Percentiles rank a stretch among this genome's conserved stretches.
Evolutionary conservation across 2,329 filamentous ascomycete genomes (phyloP).

Genomic region (Cordyceps farinosa): DNA sequence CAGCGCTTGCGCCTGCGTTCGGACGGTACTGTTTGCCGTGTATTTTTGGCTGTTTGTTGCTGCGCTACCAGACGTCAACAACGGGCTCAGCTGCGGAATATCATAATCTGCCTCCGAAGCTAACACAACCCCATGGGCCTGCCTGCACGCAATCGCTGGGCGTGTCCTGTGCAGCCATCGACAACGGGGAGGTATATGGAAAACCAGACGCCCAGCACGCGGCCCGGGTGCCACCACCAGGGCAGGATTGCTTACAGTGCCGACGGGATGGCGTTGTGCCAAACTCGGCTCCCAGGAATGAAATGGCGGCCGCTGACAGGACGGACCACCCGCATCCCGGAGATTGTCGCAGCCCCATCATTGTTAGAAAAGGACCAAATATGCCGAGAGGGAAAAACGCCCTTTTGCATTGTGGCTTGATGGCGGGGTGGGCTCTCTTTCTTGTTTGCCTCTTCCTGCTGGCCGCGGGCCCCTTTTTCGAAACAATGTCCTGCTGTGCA

Average conservation of each 20-base stretch:
- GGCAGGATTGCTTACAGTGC: neutral
- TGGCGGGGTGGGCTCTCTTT: neutral
- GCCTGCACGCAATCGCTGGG: too few species aligned
- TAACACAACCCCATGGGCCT: too few species aligned
- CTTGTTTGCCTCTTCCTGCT: neutral
- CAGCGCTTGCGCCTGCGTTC: neutral
- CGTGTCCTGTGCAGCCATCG: too few species aligned
- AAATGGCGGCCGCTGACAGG: conserved; percentile 3
- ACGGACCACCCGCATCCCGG: neutral
- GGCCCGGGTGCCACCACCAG: too few species aligned
- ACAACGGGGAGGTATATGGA: too few species aligned
- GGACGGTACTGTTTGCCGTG: neutral
- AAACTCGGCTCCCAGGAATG: neutral
- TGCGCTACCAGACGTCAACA: conserved; percentile 1
- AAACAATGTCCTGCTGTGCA: neutral
- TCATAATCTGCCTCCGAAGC: too few species aligned
- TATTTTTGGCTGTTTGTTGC: neutral
- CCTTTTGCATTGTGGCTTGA: neutral
- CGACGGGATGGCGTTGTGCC: neutral
- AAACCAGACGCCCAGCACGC: too few species aligned
- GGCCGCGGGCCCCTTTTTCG: neutral
- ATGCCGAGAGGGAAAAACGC: too few species aligned
- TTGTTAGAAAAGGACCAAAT: too few species aligned
- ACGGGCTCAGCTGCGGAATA: neutral
- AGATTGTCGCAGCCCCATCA: neutral